Percentiles rank a stretch among this genome's conserved stretches.
Evolutionary conservation across 2,329 filamentous ascomycete genomes (phyloP).

Genomic region (Trichoderma polysporum): DNA sequence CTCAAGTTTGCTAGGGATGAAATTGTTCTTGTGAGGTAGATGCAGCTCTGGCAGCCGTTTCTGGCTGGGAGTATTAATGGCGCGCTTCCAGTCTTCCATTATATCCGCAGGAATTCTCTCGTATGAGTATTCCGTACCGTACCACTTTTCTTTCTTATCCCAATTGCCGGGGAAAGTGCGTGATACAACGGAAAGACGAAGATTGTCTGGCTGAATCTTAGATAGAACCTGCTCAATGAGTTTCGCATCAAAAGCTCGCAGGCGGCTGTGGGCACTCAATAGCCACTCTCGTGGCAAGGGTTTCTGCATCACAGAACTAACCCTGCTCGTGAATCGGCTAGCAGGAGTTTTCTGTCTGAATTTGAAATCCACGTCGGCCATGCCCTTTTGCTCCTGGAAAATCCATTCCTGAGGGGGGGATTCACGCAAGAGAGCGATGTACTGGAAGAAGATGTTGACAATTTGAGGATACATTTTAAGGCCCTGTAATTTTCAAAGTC

Average conservation of each 20-base stretch:
- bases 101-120: conserved; percentile 78
- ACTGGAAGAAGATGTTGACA: conserved; percentile 83
- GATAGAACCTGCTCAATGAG: conserved; percentile 72
- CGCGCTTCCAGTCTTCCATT: conserved; percentile 66
- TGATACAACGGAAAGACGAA: conserved; percentile 79
- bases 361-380: conserved; percentile 91
- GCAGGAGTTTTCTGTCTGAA: conserved; percentile 92
- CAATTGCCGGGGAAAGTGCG: conserved; percentile 81
- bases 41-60: conserved; percentile 71
- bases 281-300: conserved; percentile 83
- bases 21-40: conserved; percentile 90
- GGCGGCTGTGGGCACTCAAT: conserved; percentile 72
- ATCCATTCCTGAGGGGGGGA: conserved; percentile 86
- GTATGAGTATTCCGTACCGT: conserved; percentile 88
- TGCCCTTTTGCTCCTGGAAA: conserved; percentile 84
- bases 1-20: conserved; percentile 88
- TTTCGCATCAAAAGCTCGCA: conserved; percentile 78
- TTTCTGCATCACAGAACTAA: conserved; percentile 88
- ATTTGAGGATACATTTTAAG: conserved; percentile 80
- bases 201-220: conserved; percentile 81
- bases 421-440: conserved; percentile 82
- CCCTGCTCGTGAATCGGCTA: conserved; percentile 81
- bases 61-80: conserved; percentile 55
- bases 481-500: conserved; percentile 46
- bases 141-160: conserved; percentile 93